Evolutionary conservation across 1,139 yeast species (phyloP).

Genomic region (Kodamaea anthophila): DNA sequence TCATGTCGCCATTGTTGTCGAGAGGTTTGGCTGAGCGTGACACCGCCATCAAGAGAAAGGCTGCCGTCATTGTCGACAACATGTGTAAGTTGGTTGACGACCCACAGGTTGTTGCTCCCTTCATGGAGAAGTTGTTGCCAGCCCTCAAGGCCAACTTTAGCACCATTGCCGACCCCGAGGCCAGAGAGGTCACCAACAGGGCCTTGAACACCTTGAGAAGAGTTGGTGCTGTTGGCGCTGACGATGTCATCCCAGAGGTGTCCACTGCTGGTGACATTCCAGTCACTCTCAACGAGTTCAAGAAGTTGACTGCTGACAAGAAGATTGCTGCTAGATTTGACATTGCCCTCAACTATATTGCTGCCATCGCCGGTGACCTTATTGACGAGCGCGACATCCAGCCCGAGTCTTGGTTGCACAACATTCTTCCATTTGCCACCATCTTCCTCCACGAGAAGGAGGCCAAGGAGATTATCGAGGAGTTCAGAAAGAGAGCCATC

Average conservation of each 20-base stretch:
- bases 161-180: slow-evolving; percentile 99
- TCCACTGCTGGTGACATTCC: slow-evolving; percentile 95
- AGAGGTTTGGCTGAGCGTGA: slow-evolving; percentile 99
- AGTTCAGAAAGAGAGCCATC: slow-evolving; percentile 91
- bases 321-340: slow-evolving; percentile 76
- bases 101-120: slow-evolving; percentile 99
- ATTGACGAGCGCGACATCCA: slow-evolving; percentile 96
- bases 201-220: slow-evolving; percentile 96
- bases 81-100: slow-evolving; percentile 99
- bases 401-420: slow-evolving; percentile 84
- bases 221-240: slow-evolving; percentile 94
- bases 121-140: slow-evolving; percentile 92
- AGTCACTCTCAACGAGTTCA: slow-evolving; percentile 80
- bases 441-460: slow-evolving; percentile 91
- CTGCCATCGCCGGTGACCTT: slow-evolving; percentile 97
- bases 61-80: slow-evolving; percentile 99
- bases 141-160: slow-evolving; percentile 89
- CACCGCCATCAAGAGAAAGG: slow-evolving; percentile 98
- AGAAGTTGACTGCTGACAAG: slow-evolving; percentile 61
- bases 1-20: slow-evolving; percentile 97
- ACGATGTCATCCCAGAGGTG: slow-evolving; percentile 89
- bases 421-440: slow-evolving; percentile 90
- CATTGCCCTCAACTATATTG: slow-evolving; percentile 71
- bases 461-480: slow-evolving; percentile 87
- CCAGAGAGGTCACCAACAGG: slow-evolving; percentile 96